These are phyloP conservation scores for Saccharomyces paradoxus DNA, from an alignment of 805 yeast genomes.

Conservation along the genomic window DNA sequence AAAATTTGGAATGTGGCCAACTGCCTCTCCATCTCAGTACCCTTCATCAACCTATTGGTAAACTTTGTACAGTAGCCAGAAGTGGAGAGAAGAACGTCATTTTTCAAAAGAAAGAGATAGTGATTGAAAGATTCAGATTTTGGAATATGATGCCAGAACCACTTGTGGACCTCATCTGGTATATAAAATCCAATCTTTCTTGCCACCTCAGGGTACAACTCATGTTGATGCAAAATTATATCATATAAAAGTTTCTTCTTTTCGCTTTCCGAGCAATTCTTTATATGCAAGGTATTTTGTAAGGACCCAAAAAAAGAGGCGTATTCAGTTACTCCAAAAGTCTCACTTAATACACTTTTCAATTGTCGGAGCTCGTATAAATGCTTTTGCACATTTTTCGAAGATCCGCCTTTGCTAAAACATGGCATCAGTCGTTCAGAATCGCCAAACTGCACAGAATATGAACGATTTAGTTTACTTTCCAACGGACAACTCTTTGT, in stretches of 20 bases:
- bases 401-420: neutral
- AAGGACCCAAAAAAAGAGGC: slow-evolving; percentile 6
- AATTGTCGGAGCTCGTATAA: neutral
- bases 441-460: neutral
- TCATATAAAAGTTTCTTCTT: slow-evolving; percentile 13
- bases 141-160: slow-evolving; percentile 20
- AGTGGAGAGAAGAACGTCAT: slow-evolving; percentile 16
- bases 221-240: slow-evolving; percentile 15
- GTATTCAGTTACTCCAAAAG: slow-evolving; percentile 10
- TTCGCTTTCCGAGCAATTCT: neutral
- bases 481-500: neutral
- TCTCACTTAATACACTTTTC: slow-evolving; percentile 6
- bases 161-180: slow-evolving; percentile 19
- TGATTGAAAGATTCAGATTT: slow-evolving; percentile 16
- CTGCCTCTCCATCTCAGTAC: slow-evolving; percentile 23
- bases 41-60: slow-evolving; percentile 16
- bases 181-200: slow-evolving; percentile 9
- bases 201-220: slow-evolving; percentile 10
- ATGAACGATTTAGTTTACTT: neutral
- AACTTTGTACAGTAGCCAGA: slow-evolving; percentile 9
- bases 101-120: slow-evolving; percentile 20
- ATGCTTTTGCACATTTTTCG: slow-evolving; percentile 11
- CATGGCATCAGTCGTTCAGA: neutral
- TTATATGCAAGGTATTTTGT: neutral
- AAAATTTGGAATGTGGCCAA: slow-evolving; percentile 24